Percentiles rank a stretch among this genome's conserved stretches.
Conservation (phyloP, 768 basidiomycete genomes). For the Psilocybe tampanensis region DNA sequence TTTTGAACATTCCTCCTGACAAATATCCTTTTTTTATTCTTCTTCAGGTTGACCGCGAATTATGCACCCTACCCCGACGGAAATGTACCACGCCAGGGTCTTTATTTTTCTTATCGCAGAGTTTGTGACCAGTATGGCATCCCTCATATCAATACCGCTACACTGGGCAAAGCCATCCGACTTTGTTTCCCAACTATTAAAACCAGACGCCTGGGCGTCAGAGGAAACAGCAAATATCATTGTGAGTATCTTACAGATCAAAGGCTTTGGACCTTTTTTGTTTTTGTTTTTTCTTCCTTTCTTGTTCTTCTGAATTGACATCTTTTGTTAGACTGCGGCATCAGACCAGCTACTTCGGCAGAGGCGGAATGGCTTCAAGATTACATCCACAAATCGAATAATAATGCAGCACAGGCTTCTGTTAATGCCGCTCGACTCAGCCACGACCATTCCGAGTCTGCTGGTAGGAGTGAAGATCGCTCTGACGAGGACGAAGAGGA, state of each 20-base stretch:
- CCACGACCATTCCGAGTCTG: slow-evolving; percentile 66
- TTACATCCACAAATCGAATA: slow-evolving; percentile 90
- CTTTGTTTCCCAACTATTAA: slow-evolving; percentile 95
- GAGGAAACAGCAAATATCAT: slow-evolving; percentile 97
- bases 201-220: slow-evolving; percentile 87
- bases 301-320: slow-evolving; percentile 21
- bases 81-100: slow-evolving; percentile 90
- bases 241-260: slow-evolving; percentile 45
- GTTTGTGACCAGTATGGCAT: slow-evolving; percentile 93
- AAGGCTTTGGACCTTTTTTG: no score
- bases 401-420: slow-evolving; percentile 75
- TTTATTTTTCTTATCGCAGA: slow-evolving; percentile 91
- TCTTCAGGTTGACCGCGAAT: slow-evolving; percentile 77
- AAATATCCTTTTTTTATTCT: slow-evolving; percentile 2
- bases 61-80: slow-evolving; percentile 92
- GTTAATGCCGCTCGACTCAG: slow-evolving; percentile 74
- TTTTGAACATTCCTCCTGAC: slow-evolving; percentile 18
- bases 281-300: slow-evolving; percentile 33
- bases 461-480: slow-evolving; percentile 64
- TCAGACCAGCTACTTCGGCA: slow-evolving; percentile 86
- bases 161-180: slow-evolving; percentile 92
- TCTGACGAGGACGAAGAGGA: slow-evolving; percentile 89
- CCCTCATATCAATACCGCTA: slow-evolving; percentile 94
- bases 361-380: slow-evolving; percentile 93
- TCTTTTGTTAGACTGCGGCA: slow-evolving; percentile 75